Evolutionary conservation across 768 basidiomycete species (phyloP).

Genomic region (Rhodotorula kratochvilovae): DNA sequence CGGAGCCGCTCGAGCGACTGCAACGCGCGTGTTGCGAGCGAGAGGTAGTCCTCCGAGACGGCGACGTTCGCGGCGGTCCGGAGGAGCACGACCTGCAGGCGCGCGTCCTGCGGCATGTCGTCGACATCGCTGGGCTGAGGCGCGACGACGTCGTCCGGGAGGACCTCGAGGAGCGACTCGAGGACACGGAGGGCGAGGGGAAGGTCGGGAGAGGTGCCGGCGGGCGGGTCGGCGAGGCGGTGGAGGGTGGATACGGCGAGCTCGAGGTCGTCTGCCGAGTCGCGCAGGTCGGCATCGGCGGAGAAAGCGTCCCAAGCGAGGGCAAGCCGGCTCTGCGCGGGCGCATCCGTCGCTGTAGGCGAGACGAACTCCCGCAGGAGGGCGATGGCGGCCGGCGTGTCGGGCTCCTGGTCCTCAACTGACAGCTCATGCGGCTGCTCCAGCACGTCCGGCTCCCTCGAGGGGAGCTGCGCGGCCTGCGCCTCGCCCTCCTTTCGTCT

Average conservation of each 20-base stretch:
- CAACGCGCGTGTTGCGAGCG: not conserved
- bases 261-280: not conserved
- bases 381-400: not conserved
- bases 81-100: conserved; percentile 16
- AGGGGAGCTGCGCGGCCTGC: not conserved
- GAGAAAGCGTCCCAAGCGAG: not conserved
- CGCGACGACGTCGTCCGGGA: conserved; percentile 12
- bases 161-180: conserved; percentile 6
- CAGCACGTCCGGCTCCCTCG: too few relatives aligned
- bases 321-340: not conserved
- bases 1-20: not conserved
- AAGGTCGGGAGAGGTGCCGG: not conserved
- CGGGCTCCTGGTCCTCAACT: not conserved
- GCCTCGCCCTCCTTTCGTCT: not conserved
- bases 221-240: conserved; percentile 1
- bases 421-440: not conserved
- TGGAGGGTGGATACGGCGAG: conserved; percentile 6
- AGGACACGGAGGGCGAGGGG: conserved; percentile 16
- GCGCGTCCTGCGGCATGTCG: not conserved
- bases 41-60: not conserved
- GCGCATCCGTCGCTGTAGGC: not conserved
- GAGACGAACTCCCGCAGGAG: not conserved
- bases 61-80: conserved; percentile 7
- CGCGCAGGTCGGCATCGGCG: not conserved
- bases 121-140: not conserved